Evolutionary conservation across 345 rosid species (phyloP).

Genomic region (Combretum micranthum): DNA sequence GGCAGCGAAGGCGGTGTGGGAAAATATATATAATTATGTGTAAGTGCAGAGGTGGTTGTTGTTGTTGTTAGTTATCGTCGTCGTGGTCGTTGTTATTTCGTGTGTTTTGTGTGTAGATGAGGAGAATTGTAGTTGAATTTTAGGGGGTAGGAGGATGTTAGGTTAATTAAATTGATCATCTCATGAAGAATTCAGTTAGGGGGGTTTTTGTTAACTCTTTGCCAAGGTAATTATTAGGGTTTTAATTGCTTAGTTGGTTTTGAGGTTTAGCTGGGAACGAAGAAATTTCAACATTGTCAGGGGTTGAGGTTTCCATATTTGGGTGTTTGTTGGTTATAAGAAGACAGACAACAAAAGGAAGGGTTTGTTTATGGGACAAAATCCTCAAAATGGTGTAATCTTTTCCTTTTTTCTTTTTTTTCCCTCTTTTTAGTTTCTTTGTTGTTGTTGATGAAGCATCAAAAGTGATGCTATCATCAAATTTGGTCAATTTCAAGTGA

Average conservation of each 20-base stretch:
- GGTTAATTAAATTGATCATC: constrained; percentile 10
- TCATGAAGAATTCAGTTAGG: constrained; percentile 19
- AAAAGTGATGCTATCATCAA: constrained; percentile 3
- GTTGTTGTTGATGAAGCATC: constrained; percentile 7
- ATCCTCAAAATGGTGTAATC: no score
- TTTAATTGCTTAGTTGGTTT: constrained; percentile 21
- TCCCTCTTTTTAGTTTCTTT: constrained; percentile 3
- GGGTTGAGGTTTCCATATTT: no score
- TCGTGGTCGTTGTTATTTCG: constrained; percentile 15
- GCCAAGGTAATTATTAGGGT: constrained; percentile 27
- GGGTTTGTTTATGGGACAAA: no score
- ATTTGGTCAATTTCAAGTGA: background rate
- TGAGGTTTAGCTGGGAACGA: background rate
- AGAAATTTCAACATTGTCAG: no score
- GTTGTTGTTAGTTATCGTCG: constrained; percentile 17
- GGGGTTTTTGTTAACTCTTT: constrained; percentile 20
- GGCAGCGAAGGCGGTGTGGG: constrained; percentile 11
- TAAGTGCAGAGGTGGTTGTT: constrained; percentile 1
- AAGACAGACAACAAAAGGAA: no score
- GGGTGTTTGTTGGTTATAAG: no score
- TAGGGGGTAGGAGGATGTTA: constrained; percentile 28
- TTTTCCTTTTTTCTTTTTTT: constrained; percentile 8
- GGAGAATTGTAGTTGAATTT: constrained; percentile 23
- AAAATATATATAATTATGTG: constrained; percentile 16
- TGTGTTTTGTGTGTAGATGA: constrained; percentile 37